These are phyloP conservation scores for Kuraishia hungarica DNA, from an alignment of 805 yeast species.

Conservation along the genomic window DNA sequence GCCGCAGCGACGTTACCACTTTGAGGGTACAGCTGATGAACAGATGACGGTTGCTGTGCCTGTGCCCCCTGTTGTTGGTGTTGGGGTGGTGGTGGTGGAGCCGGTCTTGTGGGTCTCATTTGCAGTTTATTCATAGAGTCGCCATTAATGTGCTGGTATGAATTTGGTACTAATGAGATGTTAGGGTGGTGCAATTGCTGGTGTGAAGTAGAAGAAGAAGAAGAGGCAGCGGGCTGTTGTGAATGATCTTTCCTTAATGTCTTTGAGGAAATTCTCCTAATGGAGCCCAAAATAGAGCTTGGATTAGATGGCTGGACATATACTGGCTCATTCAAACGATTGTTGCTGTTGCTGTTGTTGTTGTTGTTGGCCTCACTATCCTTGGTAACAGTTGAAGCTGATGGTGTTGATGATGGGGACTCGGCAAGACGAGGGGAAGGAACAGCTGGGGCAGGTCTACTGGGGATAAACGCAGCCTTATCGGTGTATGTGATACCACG, in stretches of 20 bases:
- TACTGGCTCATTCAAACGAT: not conserved
- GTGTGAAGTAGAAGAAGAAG: too few relatives aligned
- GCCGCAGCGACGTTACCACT: too few relatives aligned
- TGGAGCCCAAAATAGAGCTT: slow-evolving; percentile 4
- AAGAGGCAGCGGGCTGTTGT: not conserved
- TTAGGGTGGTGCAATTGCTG: not conserved
- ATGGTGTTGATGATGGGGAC: not conserved
- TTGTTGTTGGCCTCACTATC: too few relatives aligned
- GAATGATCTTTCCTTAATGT: not conserved
- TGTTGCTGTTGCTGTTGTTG: too few relatives aligned
- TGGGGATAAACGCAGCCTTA: slow-evolving; percentile 37
- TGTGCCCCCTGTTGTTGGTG: not conserved
- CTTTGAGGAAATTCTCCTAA: not conserved
- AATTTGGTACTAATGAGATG: not conserved
- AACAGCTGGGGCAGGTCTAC: slow-evolving; percentile 64
- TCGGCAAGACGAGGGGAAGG: slow-evolving; percentile 17
- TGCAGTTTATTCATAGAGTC: slow-evolving; percentile 1
- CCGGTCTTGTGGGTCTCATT: slow-evolving; percentile 22
- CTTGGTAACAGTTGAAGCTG: not conserved
- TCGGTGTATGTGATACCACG: not conserved
- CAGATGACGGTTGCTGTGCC: not conserved
- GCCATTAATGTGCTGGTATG: not conserved
- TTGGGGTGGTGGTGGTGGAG: slow-evolving; percentile 26
- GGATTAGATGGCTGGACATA: not conserved
- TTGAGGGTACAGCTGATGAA: not conserved